Base-by-base conservation (phyloP, 257 asterid species). In the Nyctanthes arbortristis region DNA sequence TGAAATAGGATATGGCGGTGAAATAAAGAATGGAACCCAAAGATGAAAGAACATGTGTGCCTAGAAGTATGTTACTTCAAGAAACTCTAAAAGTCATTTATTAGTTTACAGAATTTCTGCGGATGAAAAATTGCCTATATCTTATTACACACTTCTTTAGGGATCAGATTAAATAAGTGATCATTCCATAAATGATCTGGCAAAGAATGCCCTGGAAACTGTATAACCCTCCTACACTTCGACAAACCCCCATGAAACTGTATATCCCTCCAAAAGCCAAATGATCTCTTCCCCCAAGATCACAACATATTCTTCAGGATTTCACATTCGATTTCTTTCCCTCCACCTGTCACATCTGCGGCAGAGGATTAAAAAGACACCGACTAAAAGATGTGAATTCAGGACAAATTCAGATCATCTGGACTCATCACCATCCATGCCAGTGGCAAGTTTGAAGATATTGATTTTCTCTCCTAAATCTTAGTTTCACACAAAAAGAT, bases 1-100 rank as follows among this genome's bases (percentile, higher is more conserved):
- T 32, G 47, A 70, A 61, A 65, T 5, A 57, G 63, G 61, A 72
- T 29, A 61, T 37, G 28, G 12, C 29, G 39, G 56, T 8, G 49
- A 62, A 58, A 47, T 78, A 78, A 49, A 33, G 28, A 66, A 37
- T 37, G 24, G 40, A 35, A 67, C 27, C 35, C 56, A 24, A 67
- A 67, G n/a, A n/a, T n/a, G n/a, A n/a, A n/a, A n/a, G 27, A 30
- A 58, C 68, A 64, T 31, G 47, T 43, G 68, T 2, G 18, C 12
- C 60, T 49, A 63, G 54, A 25, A 67, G 27, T n/a, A 66, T 20
- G 8, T 69, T 30, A 0, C 24, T 70, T 16, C 22, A 63, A 32
- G 28, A 36, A 59, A 24, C 29, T 32, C 24, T 66, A 31, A 20
- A 69, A 25, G 45, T 27, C 18, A 47, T 18, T 10, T 12, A 39